A percentile compares a stretch with the other conserved stretches of the same genome.
Evolutionary conservation across 345 rosid genomes (phyloP).

Genomic region (Boechera retrofracta): DNA sequence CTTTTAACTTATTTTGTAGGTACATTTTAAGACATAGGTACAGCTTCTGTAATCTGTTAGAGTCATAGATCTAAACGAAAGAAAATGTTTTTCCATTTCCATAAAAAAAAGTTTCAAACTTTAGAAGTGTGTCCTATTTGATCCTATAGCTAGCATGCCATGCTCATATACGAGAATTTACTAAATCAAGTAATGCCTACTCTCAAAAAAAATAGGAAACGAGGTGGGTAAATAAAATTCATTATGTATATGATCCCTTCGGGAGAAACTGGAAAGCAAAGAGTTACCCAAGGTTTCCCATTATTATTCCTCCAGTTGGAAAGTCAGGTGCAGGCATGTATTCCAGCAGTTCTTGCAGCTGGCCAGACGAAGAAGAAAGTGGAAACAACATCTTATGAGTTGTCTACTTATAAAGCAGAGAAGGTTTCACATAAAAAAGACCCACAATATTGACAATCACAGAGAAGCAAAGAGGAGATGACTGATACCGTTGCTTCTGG

Average conservation of each 20-base stretch:
- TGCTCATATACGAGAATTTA: not conserved
- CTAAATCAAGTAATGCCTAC: conserved; percentile 9
- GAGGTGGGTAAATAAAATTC: not conserved
- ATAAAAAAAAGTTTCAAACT: not conserved
- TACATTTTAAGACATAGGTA: conserved; percentile 6
- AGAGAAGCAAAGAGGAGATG: conserved; percentile 13
- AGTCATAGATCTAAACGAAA: not conserved
- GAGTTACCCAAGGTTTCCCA: conserved; percentile 94
- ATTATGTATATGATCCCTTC: not conserved
- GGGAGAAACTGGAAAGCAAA: conserved; percentile 24
- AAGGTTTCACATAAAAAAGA: not conserved
- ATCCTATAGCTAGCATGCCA: not conserved
- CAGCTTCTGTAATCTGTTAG: conserved; percentile 14
- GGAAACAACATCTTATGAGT: conserved; percentile 30
- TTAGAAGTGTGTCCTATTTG: conserved; percentile 2
- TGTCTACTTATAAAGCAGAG: conserved; percentile 1
- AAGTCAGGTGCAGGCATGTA: conserved; percentile 99
- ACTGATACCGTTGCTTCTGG: conserved; percentile 82
- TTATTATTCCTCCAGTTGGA: conserved; percentile 95
- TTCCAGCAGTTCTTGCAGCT: conserved; percentile 96
- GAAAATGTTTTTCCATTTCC: not conserved
- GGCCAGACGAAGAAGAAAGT: conserved; percentile 40
- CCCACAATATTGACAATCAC: conserved; percentile 22
- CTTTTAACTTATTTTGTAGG: conserved; percentile 7
- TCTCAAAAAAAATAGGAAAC: not conserved